These are phyloP conservation scores for Amoeboaphelidium protococcarum DNA, from an alignment of 371 early-diverging fungal genomes.

Conservation along the genomic window DNA sequence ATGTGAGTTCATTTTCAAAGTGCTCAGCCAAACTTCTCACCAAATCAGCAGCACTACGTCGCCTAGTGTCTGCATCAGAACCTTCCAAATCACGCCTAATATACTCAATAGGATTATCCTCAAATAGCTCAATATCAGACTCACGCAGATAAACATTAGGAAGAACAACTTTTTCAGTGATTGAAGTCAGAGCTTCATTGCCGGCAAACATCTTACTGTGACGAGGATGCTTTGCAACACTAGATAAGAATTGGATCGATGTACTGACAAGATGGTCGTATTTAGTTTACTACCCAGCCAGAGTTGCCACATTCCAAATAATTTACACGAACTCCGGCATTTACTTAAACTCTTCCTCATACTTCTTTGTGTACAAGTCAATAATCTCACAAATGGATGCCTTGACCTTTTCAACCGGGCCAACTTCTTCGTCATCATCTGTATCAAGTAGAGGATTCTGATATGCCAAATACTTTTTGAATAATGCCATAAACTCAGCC, in stretches of 20 bases:
- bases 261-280: constrained; percentile 70
- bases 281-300: constrained; percentile 32
- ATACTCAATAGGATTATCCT: constrained; percentile 83
- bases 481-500: constrained; percentile 58
- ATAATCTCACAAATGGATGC: constrained; percentile 64
- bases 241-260: constrained; percentile 58
- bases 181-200: constrained; percentile 31
- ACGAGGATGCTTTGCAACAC: constrained; percentile 49
- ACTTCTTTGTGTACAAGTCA: constrained; percentile 58
- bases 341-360: constrained; percentile 57
- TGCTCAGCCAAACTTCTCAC: constrained; percentile 71
- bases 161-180: constrained; percentile 73
- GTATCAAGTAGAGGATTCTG: constrained; percentile 34
- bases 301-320: constrained; percentile 55
- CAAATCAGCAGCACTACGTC: constrained; percentile 69
- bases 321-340: constrained; percentile 51
- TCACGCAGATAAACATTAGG: constrained; percentile 69
- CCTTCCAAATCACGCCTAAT: constrained; percentile 83
- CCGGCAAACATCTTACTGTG: constrained; percentile 36
- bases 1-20: constrained; percentile 50
- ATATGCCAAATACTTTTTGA: constrained; percentile 40
- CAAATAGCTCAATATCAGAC: constrained; percentile 74
- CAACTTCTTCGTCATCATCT: constrained; percentile 49
- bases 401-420: constrained; percentile 56
- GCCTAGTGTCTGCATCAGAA: constrained; percentile 64